Conservation (phyloP, 1,284 basidiomycete genomes). For the Ceratobasidium sp. region DNA sequence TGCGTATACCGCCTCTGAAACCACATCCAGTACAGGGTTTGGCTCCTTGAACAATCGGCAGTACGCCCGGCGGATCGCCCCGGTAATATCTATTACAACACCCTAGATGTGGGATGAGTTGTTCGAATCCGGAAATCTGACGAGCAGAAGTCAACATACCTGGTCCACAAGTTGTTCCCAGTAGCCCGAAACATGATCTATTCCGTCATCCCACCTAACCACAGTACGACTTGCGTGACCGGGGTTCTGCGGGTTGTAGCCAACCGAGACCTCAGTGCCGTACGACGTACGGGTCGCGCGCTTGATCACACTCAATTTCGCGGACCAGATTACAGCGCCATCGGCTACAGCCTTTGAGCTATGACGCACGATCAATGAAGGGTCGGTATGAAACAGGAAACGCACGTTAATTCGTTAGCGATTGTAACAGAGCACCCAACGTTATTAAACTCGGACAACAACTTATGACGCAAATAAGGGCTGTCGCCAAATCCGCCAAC, state of each 20-base stretch:
- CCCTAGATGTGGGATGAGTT: slow-evolving; percentile 11
- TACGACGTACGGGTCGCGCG: slow-evolving; percentile 39
- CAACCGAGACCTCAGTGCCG: slow-evolving; percentile 34
- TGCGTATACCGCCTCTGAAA: too few relatives aligned
- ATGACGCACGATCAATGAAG: too few relatives aligned
- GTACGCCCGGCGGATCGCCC: neutral
- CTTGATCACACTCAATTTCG: slow-evolving; percentile 28
- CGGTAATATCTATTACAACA: slow-evolving; percentile 26
- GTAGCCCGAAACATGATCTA: slow-evolving; percentile 36
- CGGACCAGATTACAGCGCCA: slow-evolving; percentile 44
- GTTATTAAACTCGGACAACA: slow-evolving; percentile 9
- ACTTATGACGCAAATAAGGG: slow-evolving; percentile 8
- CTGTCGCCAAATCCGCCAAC: slow-evolving; percentile 41
- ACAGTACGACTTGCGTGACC: slow-evolving; percentile 24
- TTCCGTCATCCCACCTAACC: slow-evolving; percentile 11
- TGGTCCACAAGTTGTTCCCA: slow-evolving; percentile 39
- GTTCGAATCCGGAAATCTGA: neutral
- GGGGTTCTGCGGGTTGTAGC: slow-evolving; percentile 17
- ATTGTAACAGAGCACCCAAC: slow-evolving; percentile 21
- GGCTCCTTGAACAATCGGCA: neutral
- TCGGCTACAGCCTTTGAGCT: slow-evolving; percentile 46
- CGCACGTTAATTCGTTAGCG: slow-evolving; percentile 46
- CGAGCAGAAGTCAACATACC: neutral
- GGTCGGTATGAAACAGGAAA: too few relatives aligned
- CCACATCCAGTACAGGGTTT: too few relatives aligned